Percentiles rank a stretch among this genome's conserved stretches.
These are phyloP conservation scores for Zoysia japonica DNA, from an alignment of 176 grass and related monocot genomes.

Conservation along the genomic window DNA sequence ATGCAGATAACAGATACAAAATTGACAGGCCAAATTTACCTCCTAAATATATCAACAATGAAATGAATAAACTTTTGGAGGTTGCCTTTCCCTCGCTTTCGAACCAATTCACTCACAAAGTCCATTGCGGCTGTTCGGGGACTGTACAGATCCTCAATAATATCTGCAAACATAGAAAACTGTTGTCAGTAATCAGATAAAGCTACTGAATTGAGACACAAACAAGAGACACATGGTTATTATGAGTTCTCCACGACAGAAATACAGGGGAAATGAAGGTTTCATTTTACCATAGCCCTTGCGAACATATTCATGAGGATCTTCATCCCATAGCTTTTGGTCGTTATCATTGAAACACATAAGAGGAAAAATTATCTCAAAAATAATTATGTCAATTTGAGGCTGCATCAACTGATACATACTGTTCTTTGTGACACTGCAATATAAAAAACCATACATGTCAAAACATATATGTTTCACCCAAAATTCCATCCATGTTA, in stretches of 20 bases:
- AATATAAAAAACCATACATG: constrained; percentile 25
- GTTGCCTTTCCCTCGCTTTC: constrained; percentile 84
- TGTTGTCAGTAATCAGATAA: neutral
- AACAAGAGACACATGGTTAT: neutral
- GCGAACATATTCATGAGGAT: constrained; percentile 98
- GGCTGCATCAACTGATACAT: constrained; percentile 96
- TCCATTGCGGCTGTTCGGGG: constrained; percentile 95
- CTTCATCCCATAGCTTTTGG: constrained; percentile 88
- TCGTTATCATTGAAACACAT: constrained; percentile 99
- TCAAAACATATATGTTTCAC: too few relatives aligned
- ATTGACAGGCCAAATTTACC: constrained; percentile 44
- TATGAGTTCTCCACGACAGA: constrained; percentile 15
- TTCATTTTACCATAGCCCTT: constrained; percentile 81
- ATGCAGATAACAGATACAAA: constrained; percentile 3
- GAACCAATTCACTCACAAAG: constrained; percentile 89
- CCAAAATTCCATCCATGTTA: neutral
- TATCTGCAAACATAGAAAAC: constrained; percentile 55
- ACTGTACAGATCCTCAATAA: constrained; percentile 93
- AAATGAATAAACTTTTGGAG: constrained; percentile 94
- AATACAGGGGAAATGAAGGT: constrained; percentile 28
- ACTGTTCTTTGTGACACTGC: constrained; percentile 86
- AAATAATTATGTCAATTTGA: constrained; percentile 81
- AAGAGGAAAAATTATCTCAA: constrained; percentile 93
- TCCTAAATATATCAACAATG: constrained; percentile 79
- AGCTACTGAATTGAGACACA: neutral